Evolutionary conservation across 2,329 filamentous ascomycete genomes (phyloP).

Genomic region (Colletotrichum magnum): DNA sequence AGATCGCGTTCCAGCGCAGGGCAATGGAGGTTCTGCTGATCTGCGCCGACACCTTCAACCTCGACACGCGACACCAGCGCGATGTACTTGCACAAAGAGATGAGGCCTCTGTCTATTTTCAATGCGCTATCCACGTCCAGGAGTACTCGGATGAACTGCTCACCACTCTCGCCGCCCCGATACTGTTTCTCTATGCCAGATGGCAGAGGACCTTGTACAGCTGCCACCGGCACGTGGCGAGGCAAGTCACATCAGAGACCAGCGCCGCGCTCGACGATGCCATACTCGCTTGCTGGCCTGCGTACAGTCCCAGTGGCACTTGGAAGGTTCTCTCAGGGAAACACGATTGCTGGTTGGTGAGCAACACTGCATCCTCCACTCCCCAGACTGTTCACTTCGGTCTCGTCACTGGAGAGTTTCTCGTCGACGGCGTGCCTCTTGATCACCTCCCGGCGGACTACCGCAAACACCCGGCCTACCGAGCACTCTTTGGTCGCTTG

Average conservation of each 20-base stretch:
- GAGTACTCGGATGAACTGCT: slow-evolving; percentile 42
- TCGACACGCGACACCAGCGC: slow-evolving; percentile 52
- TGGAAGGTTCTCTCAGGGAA: not conserved
- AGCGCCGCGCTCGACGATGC: slow-evolving; percentile 11
- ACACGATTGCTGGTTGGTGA: slow-evolving; percentile 5
- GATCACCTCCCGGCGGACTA: slow-evolving; percentile 62
- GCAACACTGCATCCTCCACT: not conserved
- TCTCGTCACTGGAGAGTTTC: slow-evolving; percentile 64
- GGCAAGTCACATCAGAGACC: not conserved
- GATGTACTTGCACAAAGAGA: slow-evolving; percentile 44
- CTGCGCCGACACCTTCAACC: slow-evolving; percentile 60
- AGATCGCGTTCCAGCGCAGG: slow-evolving; percentile 47
- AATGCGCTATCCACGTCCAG: slow-evolving; percentile 54
- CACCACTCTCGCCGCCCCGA: not conserved
- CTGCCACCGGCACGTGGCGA: not conserved
- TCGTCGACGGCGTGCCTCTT: slow-evolving; percentile 66
- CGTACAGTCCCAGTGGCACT: not conserved
- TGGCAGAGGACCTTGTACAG: slow-evolving; percentile 12
- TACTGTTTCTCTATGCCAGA: not conserved
- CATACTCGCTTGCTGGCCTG: not conserved
- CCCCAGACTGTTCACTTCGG: slow-evolving; percentile 60
- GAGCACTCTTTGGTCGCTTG: slow-evolving; percentile 57
- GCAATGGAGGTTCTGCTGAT: slow-evolving; percentile 57
- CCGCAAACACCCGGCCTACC: slow-evolving; percentile 55
- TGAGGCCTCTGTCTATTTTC: slow-evolving; percentile 48